phyloP scores from a whole-genome alignment of 2,329 filamentous ascomycete species.

The Paramyrothecium roridum region DNA sequence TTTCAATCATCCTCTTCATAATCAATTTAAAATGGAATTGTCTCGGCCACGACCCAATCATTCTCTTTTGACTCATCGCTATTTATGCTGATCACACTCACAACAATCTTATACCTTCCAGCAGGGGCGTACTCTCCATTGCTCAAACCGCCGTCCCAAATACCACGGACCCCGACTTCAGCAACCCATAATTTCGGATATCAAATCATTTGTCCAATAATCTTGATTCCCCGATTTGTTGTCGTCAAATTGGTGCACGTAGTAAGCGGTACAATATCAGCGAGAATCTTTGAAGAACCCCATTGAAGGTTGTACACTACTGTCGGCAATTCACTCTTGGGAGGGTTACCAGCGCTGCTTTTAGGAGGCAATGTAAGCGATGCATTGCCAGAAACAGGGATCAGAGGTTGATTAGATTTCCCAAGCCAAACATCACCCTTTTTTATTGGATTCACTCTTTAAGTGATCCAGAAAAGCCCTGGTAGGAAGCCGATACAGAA shows the following conservation, averaged over 20 bases:
- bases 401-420: background rate
- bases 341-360: background rate
- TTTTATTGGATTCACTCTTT: background rate
- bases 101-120: background rate
- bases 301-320: background rate
- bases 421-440: background rate
- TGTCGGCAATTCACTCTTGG: background rate
- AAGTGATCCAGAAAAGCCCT: slow-evolving; percentile 27
- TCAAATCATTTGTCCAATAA: background rate
- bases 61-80: background rate
- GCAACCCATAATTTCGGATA: background rate
- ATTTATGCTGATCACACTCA: background rate
- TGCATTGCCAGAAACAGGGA: background rate
- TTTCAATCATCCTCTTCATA: background rate
- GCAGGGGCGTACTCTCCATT: background rate
- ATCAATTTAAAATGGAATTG: background rate
- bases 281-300: background rate
- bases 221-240: background rate
- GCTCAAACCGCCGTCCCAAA: background rate
- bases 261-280: background rate
- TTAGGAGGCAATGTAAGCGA: background rate
- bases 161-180: background rate
- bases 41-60: background rate
- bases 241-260: background rate
- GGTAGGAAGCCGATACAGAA: slow-evolving; percentile 32